Base-by-base conservation (phyloP, 2,329 filamentous ascomycete genomes). In the Fusarium buxicola region DNA sequence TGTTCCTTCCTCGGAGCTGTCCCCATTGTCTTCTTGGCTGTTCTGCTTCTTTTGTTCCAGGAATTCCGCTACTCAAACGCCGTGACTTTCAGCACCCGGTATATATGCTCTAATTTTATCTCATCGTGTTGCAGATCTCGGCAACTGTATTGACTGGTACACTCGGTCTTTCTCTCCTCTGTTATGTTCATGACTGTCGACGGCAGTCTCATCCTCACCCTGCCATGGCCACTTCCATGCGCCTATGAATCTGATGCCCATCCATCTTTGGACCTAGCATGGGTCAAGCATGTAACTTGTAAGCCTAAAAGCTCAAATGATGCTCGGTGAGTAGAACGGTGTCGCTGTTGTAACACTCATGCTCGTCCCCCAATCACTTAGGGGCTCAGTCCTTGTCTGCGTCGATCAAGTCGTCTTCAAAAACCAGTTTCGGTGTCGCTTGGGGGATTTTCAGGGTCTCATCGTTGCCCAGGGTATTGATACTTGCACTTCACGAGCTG, bases 371-470 rank as follows among this genome's bases (percentile, higher is more conserved):
- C 51, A 54, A 13, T 54, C 51, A 7, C 40, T 54, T 12, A 43
- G 51, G 4, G 51, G 51, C 11, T 54, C 51, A 39, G 21, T 54
- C 4, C 51, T 54, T 28, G 51, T 54, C 9, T 54, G 51, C 11
- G 51, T 54, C 15, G 35, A 18, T 12, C 51, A 54, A 41, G 51
- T 43, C 21, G 35, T 54, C 15, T 54, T 54, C 12, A 54, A 54
- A 21, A 54, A 15, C 38, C 43, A 48, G 15, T 43, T 54, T 13
- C 21, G 51, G 27, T 48, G 34, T 21, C 34, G 51, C 7, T 30
- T 54, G 3, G 15, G n/a, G n/a, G n/a, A n/a, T n/a, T n/a, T n/a
- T n/a, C n/a, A n/a, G n/a, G n/a, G n/a, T n/a, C n/a, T n/a, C n/a
- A n/a, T n/a, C n/a, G n/a, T n/a, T n/a, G n/a, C n/a, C n/a, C n/a